Evolutionary conservation across 352 stramenopile genomes (phyloP), one percentile per base, ranked within the genome.

Genomic region (Thraustotheca clavata): DNA sequence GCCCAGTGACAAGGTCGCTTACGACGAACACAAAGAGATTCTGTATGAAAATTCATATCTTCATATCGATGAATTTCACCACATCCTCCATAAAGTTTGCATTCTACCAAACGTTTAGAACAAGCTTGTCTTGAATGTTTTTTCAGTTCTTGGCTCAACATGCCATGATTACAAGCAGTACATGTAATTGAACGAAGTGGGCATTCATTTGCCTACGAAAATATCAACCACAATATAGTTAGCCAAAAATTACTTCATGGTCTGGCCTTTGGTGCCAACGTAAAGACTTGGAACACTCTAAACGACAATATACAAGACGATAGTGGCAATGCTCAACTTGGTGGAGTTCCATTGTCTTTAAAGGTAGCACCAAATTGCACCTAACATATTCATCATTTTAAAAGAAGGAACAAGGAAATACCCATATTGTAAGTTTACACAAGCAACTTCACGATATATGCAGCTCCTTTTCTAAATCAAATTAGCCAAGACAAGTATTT

Each of bases 1-100:
- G 61, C 31, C 77, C 79, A 90, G 43, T 83, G 82, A 34, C 80
- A 92, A 1, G 73, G 59, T 12, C 78, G 41, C 9, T 69, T 70
- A 24, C 83, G 69, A 40, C 73, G 67, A 18, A 72, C 70, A 47
- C 83, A 92, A 9, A 90, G 59, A 11, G 65, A 71, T 0, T 66
- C 49, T 12, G 83, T 61, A 43, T 92, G 83, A 52, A 89, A 88
- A 11, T 46, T 49, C 72, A 89, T 88, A 8, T 83, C 62, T 6
- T 90, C 80, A 8, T 62, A 62, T 6, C 60, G 67, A n/a, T 90
- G 73, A 0, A 68, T 34, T 46, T 52, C 39, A 0, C 77, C 77
- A 34, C 83, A 92, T 3, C 83, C 79, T 22, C 69, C 69, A 22
- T 57, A 31, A 18, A 31, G 18, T 7, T n/a, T 62, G 24, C 83